Base-by-base conservation (phyloP, 164 flowering plant genomes). In the Protea cynaroides region DNA sequence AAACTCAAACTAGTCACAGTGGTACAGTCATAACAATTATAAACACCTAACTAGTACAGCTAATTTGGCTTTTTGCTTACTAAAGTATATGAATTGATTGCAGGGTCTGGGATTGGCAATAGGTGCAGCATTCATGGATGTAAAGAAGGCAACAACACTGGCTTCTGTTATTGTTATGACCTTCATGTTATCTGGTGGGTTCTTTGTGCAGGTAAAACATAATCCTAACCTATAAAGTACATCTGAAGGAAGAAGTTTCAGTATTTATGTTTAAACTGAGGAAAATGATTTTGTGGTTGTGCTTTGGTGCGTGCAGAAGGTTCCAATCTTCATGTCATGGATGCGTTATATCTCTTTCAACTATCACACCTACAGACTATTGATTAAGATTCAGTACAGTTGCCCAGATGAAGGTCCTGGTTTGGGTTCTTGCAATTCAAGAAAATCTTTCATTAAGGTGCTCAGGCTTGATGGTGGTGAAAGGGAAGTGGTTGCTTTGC, bases 311-410 rank as follows among this genome's bases (percentile, higher is more conserved):
- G 3, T 59, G 74, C 77, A 80, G 79, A 66, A 71, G 6, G 77
- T 78, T 40, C 83, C 83, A 17, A 13, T 40, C 1, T 77, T 80
- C 23, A 80, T 80, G 49, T 61, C 74, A 6, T 80, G 83, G 83
- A 17, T 73, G 1, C 73, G 76, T 8, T 73, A 77, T 51, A 18
- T 80, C 7, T 75, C 79, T 13, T 68, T 75, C 69, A 80, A 69
- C 71, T 75, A 75, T 65, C 77, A 78, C 71, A 66, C 81, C 0
- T 80, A 73, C 67, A 63, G 63, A 61, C 72, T 75, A 2, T 74
- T 78, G 0, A 58, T 80, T 25, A 71, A 58, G 52, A 58, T 77
- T 2, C 83, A 80, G 36, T 75, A 70, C 44, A n/a, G 69, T 24
- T 65, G 69, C 68, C 47, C 65, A 19, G 46, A 0, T 56, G 13